These are phyloP conservation scores for Hymenoscyphus scutula DNA, from an alignment of 2,329 filamentous ascomycete genomes.

Conservation along the genomic window DNA sequence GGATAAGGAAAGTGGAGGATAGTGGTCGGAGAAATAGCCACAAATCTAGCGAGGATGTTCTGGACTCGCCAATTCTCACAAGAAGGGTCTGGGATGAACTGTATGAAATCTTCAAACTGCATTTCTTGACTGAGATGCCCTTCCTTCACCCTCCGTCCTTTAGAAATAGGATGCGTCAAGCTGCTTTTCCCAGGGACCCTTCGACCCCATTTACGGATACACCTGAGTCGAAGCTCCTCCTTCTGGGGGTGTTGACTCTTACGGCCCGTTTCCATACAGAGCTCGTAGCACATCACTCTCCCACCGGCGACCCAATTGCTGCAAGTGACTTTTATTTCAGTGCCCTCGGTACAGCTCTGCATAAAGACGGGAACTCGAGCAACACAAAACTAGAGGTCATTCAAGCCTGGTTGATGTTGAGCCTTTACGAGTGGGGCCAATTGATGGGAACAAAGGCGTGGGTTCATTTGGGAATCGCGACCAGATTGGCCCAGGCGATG, in stretches of 20 bases:
- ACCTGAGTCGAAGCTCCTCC: conserved; percentile 53
- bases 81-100: conserved; percentile 66
- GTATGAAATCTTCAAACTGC: conserved; percentile 67
- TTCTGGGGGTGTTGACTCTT: conserved; percentile 66
- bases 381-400: conserved; percentile 58
- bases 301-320: conserved; percentile 46
- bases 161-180: conserved; percentile 49
- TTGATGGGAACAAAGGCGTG: conserved; percentile 59
- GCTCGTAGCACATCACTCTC: conserved; percentile 50
- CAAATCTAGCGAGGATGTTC: conserved; percentile 54
- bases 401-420: conserved; percentile 69
- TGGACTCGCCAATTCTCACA: conserved; percentile 61
- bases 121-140: conserved; percentile 70
- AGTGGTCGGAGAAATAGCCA: conserved; percentile 35
- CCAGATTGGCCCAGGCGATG: conserved; percentile 56
- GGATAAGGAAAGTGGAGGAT: conserved; percentile 38
- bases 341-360: conserved; percentile 51
- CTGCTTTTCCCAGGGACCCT: conserved; percentile 38
- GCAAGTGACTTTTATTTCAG: conserved; percentile 65
- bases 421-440: conserved; percentile 69
- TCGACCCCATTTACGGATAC: conserved; percentile 25
- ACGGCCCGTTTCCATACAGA: conserved; percentile 66
- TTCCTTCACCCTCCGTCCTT: conserved; percentile 69
- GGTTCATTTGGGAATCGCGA: conserved; percentile 63
- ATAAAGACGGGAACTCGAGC: conserved; percentile 41